Conservation (phyloP, 108 stramenopile species). For the Hondaea fermentalgiana region DNA sequence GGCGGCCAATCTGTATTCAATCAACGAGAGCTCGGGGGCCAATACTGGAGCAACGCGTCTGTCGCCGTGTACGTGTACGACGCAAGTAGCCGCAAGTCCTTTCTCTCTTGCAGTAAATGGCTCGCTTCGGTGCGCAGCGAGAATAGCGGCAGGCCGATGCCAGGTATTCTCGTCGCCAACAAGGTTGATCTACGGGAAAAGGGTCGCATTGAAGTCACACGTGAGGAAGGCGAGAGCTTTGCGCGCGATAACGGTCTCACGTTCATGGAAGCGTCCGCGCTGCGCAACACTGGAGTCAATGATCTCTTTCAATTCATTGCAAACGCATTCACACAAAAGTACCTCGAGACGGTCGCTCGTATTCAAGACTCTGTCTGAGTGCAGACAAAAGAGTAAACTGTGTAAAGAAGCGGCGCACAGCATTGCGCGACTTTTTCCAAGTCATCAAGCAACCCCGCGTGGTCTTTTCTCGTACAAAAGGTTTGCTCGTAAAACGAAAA, state of each 20-base stretch:
- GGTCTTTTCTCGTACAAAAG: no score
- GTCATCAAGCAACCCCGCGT: neutral
- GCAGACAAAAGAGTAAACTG: no score
- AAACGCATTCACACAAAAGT: neutral
- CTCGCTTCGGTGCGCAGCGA: neutral
- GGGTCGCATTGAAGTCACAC: neutral
- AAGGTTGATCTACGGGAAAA: neutral
- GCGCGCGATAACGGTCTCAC: neutral
- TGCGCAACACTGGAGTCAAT: neutral
- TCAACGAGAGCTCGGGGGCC: conserved; percentile 5
- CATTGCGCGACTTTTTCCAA: neutral
- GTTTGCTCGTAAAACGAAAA: no score
- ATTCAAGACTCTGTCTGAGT: neutral
- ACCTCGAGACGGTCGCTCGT: neutral
- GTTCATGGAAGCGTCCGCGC: neutral
- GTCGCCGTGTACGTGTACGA: conserved; percentile 19
- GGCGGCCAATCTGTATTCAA: conserved; percentile 6
- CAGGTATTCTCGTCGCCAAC: neutral
- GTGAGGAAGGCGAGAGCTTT: neutral
- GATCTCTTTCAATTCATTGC: conserved; percentile 7
- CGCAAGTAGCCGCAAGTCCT: neutral
- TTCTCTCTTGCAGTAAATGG: conserved; percentile 1
- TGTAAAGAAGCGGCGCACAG: neutral
- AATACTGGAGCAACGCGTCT: conserved; percentile 17
- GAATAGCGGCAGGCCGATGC: neutral